Evolutionary conservation across 2,329 filamentous ascomycete species (phyloP).

Genomic region (Pleoardoris graminearum): DNA sequence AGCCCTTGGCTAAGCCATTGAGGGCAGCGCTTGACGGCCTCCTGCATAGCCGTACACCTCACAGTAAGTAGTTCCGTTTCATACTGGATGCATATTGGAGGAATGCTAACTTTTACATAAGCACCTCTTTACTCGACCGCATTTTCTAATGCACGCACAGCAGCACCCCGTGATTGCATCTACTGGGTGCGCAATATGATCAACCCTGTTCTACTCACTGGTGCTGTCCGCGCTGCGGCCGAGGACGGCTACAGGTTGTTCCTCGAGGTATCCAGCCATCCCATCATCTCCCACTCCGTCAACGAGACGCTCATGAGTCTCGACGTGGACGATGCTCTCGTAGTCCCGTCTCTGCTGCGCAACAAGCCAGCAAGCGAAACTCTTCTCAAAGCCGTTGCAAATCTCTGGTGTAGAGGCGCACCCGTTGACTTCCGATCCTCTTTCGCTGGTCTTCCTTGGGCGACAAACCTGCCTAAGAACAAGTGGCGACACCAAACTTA

Average conservation of each 20-base stretch:
- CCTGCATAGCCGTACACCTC: conserved; percentile 27
- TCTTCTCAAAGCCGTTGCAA: too few species aligned
- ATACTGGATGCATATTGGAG: too few species aligned
- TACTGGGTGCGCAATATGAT: conserved; percentile 49
- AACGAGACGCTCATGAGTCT: conserved; percentile 43
- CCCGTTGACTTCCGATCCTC: conserved; percentile 35
- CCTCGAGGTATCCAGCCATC: conserved; percentile 49
- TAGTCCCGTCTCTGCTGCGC: conserved; percentile 38
- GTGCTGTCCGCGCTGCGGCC: conserved; percentile 39
- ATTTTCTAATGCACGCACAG: conserved; percentile 21
- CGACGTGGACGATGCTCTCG: conserved; percentile 31
- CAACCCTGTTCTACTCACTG: conserved; percentile 41
- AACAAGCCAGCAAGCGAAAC: conserved; percentile 30
- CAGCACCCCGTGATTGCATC: conserved; percentile 29
- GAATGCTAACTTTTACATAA: too few species aligned
- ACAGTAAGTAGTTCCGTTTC: too few species aligned
- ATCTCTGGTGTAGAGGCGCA: too few species aligned
- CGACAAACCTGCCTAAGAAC: conserved; percentile 16
- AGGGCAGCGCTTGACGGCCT: conserved; percentile 22
- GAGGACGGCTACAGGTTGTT: conserved; percentile 46
- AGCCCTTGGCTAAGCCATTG: conserved; percentile 33
- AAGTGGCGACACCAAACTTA: conserved; percentile 29
- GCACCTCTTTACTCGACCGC: too few species aligned
- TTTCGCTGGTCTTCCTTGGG: conserved; percentile 31
- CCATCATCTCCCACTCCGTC: conserved; percentile 48